Conservation (phyloP, 202 grass and related monocot species). For the Elaeis oleifera region DNA sequence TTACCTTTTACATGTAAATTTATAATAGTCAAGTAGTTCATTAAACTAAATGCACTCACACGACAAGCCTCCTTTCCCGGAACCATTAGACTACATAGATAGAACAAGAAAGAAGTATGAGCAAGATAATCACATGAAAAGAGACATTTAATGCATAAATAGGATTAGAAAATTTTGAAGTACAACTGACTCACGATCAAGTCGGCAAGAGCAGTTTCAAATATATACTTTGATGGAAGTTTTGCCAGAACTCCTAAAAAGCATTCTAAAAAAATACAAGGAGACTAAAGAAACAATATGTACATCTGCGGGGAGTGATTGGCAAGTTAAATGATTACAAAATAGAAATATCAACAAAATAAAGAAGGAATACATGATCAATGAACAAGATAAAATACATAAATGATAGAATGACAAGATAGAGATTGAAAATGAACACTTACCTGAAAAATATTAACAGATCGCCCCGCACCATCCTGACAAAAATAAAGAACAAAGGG, state of each 20-base stretch:
- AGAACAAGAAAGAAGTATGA: too few relatives aligned
- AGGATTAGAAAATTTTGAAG: too few relatives aligned
- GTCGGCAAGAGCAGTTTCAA: constrained; percentile 39
- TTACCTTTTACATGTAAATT: background rate
- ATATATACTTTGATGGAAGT: constrained; percentile 44
- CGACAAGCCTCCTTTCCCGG: constrained; percentile 31
- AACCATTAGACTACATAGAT: constrained; percentile 38
- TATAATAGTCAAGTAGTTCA: constrained; percentile 4
- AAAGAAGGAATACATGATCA: too few relatives aligned
- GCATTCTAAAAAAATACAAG: too few relatives aligned
- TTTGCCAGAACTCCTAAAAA: constrained; percentile 6
- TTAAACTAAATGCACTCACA: constrained; percentile 22
- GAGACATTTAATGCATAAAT: too few relatives aligned
- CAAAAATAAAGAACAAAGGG: background rate
- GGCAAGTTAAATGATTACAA: too few relatives aligned
- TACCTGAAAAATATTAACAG: background rate
- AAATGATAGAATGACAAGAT: background rate
- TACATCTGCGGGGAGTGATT: too few relatives aligned
- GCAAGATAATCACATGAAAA: too few relatives aligned
- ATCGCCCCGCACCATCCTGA: background rate
- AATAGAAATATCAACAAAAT: too few relatives aligned
- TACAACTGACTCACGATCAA: constrained; percentile 39
- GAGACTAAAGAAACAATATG: too few relatives aligned
- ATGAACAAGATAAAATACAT: too few relatives aligned
- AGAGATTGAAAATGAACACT: background rate